Conservation (phyloP, 176 grass and related monocot species). For the Carex kokanica region DNA sequence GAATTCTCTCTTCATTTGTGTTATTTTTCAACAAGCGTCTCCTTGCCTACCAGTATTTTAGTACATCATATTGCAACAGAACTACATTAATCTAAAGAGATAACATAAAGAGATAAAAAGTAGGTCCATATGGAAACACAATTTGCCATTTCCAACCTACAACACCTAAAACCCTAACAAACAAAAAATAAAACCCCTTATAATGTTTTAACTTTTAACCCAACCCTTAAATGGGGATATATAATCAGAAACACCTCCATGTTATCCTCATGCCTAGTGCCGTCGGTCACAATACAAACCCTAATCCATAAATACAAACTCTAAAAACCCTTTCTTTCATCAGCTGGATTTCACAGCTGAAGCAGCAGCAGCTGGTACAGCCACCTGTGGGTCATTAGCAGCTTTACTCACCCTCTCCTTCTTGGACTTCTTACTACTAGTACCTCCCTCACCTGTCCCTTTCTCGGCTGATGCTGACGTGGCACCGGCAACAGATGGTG, state of each 20-base stretch:
- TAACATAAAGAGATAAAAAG: constrained; percentile 14
- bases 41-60: not conserved
- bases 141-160: constrained; percentile 3
- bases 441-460: not conserved
- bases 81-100: constrained; percentile 17
- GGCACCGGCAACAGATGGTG: not conserved
- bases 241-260: constrained; percentile 22
- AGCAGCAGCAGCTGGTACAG: not conserved
- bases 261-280: constrained; percentile 8
- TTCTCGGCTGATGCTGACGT: not conserved
- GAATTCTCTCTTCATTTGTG: constrained; percentile 21
- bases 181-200: constrained; percentile 4
- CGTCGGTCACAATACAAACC: constrained; percentile 26
- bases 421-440: constrained; percentile 19
- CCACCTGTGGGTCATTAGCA: constrained; percentile 13
- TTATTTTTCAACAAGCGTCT: constrained; percentile 26
- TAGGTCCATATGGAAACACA: constrained; percentile 16
- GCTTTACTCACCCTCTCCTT: constrained; percentile 21
- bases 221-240: constrained; percentile 18
- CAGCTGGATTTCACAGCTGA: constrained; percentile 24
- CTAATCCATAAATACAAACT: constrained; percentile 25
- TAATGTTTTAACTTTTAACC: constrained; percentile 21
- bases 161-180: constrained; percentile 35
- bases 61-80: constrained; percentile 25
- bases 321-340: constrained; percentile 8